Conservation (phyloP, 768 basidiomycete species). For the Russula brevipes region DNA sequence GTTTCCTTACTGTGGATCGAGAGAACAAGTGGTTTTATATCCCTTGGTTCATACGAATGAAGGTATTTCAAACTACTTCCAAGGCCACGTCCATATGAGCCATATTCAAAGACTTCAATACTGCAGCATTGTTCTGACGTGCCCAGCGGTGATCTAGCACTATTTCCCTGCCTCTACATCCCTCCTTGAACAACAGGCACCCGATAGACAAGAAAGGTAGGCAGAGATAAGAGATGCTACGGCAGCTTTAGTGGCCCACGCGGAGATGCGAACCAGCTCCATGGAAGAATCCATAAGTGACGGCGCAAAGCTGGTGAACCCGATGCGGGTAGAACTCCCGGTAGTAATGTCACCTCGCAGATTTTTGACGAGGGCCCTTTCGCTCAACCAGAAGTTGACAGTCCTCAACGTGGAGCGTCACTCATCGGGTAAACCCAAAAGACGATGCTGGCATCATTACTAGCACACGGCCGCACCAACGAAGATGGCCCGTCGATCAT, state of each 20-base stretch:
- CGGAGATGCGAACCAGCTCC: background rate
- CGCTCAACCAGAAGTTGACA: too few species aligned
- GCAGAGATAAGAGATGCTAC: background rate
- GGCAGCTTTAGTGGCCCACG: background rate
- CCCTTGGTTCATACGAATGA: too few species aligned
- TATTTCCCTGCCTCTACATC: background rate
- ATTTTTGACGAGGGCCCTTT: too few species aligned
- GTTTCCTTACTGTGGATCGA: too few species aligned
- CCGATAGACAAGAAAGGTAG: background rate
- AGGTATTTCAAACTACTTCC: too few species aligned
- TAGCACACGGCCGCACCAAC: background rate
- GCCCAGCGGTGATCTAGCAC: background rate
- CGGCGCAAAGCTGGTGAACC: background rate
- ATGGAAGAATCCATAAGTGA: background rate
- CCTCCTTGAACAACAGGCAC: background rate
- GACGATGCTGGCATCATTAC: background rate
- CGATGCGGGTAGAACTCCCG: background rate
- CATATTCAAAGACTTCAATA: background rate
- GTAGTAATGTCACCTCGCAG: too few species aligned
- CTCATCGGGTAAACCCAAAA: background rate
- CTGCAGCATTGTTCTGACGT: background rate
- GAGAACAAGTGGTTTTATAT: too few species aligned
- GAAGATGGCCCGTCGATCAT: conserved; percentile 4
- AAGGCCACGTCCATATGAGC: too few species aligned
- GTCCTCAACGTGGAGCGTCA: background rate